Evolutionary conservation across 2,329 filamentous ascomycete species (phyloP).

Genomic region (Venturiaceae sp.): DNA sequence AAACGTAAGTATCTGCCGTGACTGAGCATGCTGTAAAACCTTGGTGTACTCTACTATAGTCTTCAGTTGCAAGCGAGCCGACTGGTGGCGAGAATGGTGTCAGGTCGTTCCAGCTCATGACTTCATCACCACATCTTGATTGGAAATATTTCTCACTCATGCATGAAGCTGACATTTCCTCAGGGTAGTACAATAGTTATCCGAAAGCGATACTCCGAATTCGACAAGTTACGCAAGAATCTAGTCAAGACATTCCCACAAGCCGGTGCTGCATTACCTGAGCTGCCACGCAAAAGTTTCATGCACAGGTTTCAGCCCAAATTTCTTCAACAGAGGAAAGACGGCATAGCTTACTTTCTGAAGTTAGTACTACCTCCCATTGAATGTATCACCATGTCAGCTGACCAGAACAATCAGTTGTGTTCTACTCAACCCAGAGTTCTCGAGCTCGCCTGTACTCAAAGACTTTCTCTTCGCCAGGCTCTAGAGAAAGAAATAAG

Average conservation of each 20-base stretch:
- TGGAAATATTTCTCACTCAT: background rate
- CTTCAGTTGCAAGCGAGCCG: background rate
- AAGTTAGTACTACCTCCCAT: conserved; percentile 51
- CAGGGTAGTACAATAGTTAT: conserved; percentile 48
- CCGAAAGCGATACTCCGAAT: conserved; percentile 79
- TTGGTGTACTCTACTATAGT: background rate
- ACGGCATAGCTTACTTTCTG: conserved; percentile 82
- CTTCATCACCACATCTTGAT: conserved; percentile 13
- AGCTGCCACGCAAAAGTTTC: conserved; percentile 81
- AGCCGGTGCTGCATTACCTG: conserved; percentile 77
- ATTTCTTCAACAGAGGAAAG: conserved; percentile 77
- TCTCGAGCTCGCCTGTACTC: conserved; percentile 79
- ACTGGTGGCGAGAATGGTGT: conserved; percentile 1
- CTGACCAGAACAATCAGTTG: conserved; percentile 47
- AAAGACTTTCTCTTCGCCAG: conserved; percentile 73
- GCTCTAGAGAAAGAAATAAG: background rate
- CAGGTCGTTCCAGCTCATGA: background rate
- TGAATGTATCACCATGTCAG: background rate
- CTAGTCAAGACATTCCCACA: conserved; percentile 74
- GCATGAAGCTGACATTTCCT: conserved; percentile 4
- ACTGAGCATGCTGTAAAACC: background rate
- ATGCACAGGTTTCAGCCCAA: conserved; percentile 67
- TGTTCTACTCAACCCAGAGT: conserved; percentile 85
- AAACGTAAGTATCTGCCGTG: conserved; percentile 47
- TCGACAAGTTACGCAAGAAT: conserved; percentile 68